Percentiles rank a stretch among this genome's conserved stretches.
phyloP scores from a whole-genome alignment of 106 monocot genomes.

The Apostasia ramifera region DNA sequence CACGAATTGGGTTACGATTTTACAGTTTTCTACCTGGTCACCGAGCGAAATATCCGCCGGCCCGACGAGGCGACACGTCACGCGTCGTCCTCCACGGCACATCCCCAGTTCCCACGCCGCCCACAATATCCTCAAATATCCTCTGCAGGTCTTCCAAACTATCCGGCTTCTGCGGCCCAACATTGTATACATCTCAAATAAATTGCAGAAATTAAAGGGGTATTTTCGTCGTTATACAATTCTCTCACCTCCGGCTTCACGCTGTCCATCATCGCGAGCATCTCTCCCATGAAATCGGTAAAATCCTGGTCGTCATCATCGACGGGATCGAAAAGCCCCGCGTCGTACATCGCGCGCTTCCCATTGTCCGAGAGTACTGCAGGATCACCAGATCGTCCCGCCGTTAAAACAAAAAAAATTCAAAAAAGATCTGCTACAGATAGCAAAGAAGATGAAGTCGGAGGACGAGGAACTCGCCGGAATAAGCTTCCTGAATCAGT shows the following conservation, averaged over 20 bases:
- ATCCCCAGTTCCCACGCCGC: constrained; percentile 16
- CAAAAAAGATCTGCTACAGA: neutral
- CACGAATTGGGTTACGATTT: too few species aligned
- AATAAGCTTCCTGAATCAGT: constrained; percentile 84
- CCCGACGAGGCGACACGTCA: constrained; percentile 13
- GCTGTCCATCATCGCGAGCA: constrained; percentile 70
- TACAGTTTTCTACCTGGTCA: neutral
- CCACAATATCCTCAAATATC: constrained; percentile 73
- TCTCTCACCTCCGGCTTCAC: constrained; percentile 54
- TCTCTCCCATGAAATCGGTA: constrained; percentile 78
- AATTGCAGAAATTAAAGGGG: neutral
- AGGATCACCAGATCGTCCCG: neutral
- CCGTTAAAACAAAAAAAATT: constrained; percentile 4
- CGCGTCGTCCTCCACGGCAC: constrained; percentile 25
- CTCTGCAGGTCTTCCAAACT: constrained; percentile 80
- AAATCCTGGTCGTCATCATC: constrained; percentile 78
- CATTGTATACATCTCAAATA: neutral
- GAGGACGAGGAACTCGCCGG: constrained; percentile 37
- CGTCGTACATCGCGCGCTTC: constrained; percentile 87
- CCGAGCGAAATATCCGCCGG: neutral
- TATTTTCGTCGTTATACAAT: neutral
- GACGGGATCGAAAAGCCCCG: constrained; percentile 60
- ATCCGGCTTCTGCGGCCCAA: constrained; percentile 49
- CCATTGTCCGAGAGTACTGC: constrained; percentile 77
- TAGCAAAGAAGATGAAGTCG: neutral